These are phyloP conservation scores for Coemansia sp. DNA, from an alignment of 192 early-diverging fungal genomes.

Conservation along the genomic window DNA sequence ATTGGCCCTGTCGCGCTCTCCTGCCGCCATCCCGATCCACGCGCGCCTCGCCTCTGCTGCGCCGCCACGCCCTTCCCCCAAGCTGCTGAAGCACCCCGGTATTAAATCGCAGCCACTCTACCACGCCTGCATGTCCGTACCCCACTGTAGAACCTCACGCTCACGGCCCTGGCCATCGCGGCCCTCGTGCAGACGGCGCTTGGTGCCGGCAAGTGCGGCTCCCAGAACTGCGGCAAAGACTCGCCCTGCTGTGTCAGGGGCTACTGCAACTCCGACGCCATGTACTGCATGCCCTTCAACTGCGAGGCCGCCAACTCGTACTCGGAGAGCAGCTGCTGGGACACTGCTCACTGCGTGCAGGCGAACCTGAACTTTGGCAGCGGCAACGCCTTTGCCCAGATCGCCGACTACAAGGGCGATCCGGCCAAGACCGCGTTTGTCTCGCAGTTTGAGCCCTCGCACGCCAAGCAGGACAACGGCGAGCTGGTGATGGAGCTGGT, in stretches of 20 bases:
- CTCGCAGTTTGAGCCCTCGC: constrained; percentile 54
- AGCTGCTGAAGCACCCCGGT: too few species aligned
- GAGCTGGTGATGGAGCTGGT: constrained; percentile 41
- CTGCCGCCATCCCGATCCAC: too few species aligned
- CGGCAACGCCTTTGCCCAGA: constrained; percentile 26
- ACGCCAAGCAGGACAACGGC: constrained; percentile 47
- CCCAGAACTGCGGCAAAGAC: constrained; percentile 31
- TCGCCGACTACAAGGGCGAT: constrained; percentile 51
- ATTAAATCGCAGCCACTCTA: background rate
- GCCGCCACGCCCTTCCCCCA: too few species aligned
- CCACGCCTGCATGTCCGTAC: background rate
- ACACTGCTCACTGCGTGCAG: constrained; percentile 44
- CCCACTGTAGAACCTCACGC: constrained; percentile 27
- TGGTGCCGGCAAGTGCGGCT: constrained; percentile 33
- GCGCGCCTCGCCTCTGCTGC: too few species aligned
- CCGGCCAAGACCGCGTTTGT: constrained; percentile 48
- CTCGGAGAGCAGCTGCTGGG: constrained; percentile 35
- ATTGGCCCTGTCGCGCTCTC: too few species aligned
- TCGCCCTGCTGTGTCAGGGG: constrained; percentile 43
- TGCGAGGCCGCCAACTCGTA: constrained; percentile 47
- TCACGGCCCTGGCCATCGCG: constrained; percentile 30
- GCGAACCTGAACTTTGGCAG: constrained; percentile 24
- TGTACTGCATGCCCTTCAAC: constrained; percentile 36
- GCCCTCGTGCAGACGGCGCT: constrained; percentile 37
- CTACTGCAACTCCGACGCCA: constrained; percentile 36